phyloP scores from a whole-genome alignment of 495 filamentous ascomycete genomes.

The Parathielavia appendiculata region DNA sequence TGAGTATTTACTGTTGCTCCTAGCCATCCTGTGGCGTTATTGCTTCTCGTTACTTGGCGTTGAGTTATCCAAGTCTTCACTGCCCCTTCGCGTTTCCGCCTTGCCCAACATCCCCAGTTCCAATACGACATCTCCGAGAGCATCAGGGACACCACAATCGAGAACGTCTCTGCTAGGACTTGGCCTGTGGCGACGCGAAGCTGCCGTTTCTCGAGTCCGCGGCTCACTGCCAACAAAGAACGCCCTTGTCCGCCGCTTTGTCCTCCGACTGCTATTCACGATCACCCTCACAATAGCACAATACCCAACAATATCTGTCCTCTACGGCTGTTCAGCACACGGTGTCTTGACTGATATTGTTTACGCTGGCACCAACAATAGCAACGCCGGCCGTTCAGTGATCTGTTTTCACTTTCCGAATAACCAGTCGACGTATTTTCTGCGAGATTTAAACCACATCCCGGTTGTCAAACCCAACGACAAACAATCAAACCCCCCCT shows the following conservation, averaged over 20 bases:
- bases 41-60: not conserved
- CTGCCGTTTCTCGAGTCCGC: not conserved
- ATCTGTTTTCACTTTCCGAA: not conserved
- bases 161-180: not conserved
- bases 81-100: not conserved
- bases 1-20: constrained; percentile 1
- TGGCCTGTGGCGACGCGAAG: not conserved
- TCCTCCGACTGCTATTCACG: not conserved
- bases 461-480: not conserved
- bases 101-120: not conserved
- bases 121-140: not conserved
- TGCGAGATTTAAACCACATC: not conserved
- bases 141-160: not conserved
- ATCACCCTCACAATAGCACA: not conserved
- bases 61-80: not conserved
- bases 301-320: not conserved
- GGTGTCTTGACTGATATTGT: constrained; percentile 19
- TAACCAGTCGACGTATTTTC: not conserved
- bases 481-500: too few species aligned
- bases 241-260: not conserved
- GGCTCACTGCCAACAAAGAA: not conserved
- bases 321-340: not conserved
- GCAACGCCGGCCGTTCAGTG: constrained; percentile 20
- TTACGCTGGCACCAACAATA: constrained; percentile 3
- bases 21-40: not conserved